A percentile compares a stretch with the other conserved stretches of the same genome.
Evolutionary conservation across 768 basidiomycete genomes (phyloP).

Genomic region (Lyophyllum atratum): DNA sequence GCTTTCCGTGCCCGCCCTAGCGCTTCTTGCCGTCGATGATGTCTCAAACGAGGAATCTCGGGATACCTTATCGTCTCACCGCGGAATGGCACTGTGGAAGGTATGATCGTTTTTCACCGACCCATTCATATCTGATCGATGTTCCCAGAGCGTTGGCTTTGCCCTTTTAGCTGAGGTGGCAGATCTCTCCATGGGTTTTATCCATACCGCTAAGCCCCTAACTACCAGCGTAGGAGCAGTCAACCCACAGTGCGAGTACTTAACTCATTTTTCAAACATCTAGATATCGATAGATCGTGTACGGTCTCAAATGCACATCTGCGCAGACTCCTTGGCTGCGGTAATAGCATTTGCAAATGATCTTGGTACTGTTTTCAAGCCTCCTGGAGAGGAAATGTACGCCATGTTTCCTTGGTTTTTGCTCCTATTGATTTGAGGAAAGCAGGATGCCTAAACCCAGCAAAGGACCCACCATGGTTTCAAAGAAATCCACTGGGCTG

Average conservation of each 20-base stretch:
- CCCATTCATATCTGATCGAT: slow-evolving; percentile 1
- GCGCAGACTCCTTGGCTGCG: slow-evolving; percentile 73
- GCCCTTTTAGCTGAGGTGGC: slow-evolving; percentile 64
- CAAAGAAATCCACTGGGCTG: slow-evolving; percentile 25
- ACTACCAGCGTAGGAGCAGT: slow-evolving; percentile 35
- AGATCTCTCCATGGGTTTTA: slow-evolving; percentile 48
- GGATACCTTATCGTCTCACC: slow-evolving; percentile 19
- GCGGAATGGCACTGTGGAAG: slow-evolving; percentile 64
- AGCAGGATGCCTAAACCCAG: slow-evolving; percentile 27
- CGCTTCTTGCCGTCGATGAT: slow-evolving; percentile 47
- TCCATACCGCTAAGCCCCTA: slow-evolving; percentile 32
- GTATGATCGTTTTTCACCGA: slow-evolving; percentile 38
- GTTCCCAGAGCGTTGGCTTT: slow-evolving; percentile 61
- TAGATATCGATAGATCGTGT: slow-evolving; percentile 61
- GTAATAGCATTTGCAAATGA: slow-evolving; percentile 58
- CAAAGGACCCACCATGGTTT: slow-evolving; percentile 34
- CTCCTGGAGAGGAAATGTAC: slow-evolving; percentile 28
- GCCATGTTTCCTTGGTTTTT: slow-evolving; percentile 17
- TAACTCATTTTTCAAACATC: neutral
- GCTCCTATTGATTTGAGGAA: neutral
- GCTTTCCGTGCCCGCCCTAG: slow-evolving; percentile 47
- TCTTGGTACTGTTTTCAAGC: slow-evolving; percentile 44
- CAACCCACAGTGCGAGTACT: neutral
- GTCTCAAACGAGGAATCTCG: slow-evolving; percentile 25
- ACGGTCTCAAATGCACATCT: slow-evolving; percentile 63